These are phyloP conservation scores for Cotoneaster glaucophyllus DNA, from an alignment of 306 rosid species.

Conservation along the genomic window DNA sequence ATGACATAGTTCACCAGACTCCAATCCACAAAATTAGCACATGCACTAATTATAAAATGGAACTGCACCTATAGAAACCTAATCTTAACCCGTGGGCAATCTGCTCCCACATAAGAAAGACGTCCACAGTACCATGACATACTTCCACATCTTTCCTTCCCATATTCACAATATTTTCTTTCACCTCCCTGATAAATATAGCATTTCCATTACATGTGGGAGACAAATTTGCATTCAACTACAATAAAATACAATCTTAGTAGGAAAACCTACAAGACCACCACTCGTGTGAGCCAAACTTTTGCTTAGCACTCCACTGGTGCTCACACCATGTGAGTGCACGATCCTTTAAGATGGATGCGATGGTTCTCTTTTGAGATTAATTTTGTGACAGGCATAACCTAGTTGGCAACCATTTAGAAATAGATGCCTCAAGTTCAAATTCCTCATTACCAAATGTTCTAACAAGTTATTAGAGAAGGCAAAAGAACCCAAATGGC, in stretches of 20 bases:
- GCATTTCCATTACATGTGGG: not conserved
- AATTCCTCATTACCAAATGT: not conserved
- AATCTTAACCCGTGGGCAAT: not conserved
- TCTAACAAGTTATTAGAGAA: not conserved
- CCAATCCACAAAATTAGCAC: not conserved
- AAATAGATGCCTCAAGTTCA: not conserved
- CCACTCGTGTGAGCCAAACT: not conserved
- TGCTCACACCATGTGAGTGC: not conserved
- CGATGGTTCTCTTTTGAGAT: not conserved
- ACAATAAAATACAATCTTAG: not conserved
- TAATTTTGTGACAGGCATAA: not conserved
- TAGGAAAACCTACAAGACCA: not conserved
- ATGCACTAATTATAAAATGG: not conserved
- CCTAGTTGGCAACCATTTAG: not conserved
- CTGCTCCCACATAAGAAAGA: not conserved
- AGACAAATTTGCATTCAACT: not conserved
- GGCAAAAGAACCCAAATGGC: not conserved
- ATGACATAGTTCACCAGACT: not conserved
- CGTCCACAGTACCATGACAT: not conserved
- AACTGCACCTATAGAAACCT: not conserved
- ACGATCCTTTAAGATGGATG: not conserved
- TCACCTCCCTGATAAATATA: not conserved
- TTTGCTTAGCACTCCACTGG: not conserved
- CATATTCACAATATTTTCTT: not conserved
- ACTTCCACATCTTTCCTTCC: not conserved